Conservation (phyloP, 768 basidiomycete species). For the Pleurotus platypus region DNA sequence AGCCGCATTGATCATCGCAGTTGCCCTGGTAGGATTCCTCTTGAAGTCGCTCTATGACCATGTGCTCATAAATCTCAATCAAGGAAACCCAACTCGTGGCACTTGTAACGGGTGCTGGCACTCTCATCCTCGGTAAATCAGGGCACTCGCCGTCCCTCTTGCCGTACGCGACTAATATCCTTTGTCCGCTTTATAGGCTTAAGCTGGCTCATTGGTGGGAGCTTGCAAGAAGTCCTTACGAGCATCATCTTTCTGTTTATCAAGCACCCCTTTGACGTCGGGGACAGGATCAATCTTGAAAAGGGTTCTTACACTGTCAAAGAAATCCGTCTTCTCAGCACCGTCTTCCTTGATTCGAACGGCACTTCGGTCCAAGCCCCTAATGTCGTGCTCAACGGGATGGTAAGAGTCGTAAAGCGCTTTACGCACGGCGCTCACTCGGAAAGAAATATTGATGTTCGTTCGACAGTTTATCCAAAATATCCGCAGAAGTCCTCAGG, state of each 20-base stretch:
- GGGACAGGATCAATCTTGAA: constrained; percentile 61
- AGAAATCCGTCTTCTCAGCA: constrained; percentile 82
- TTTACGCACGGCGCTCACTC: neutral
- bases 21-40: constrained; percentile 56
- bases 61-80: constrained; percentile 6
- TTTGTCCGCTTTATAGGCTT: constrained; percentile 42
- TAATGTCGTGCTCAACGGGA: constrained; percentile 54
- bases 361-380: constrained; percentile 69
- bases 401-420: constrained; percentile 30
- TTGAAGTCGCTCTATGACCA: neutral
- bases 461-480: constrained; percentile 60
- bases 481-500: constrained; percentile 68
- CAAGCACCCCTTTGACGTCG: constrained; percentile 82
- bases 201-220: constrained; percentile 84
- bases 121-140: constrained; percentile 42
- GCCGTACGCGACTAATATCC: constrained; percentile 7
- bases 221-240: constrained; percentile 75
- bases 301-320: constrained; percentile 71
- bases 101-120: constrained; percentile 74
- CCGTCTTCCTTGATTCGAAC: constrained; percentile 61
- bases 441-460: constrained; percentile 4
- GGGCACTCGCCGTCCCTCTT: neutral
- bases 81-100: constrained; percentile 74
- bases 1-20: constrained; percentile 74
- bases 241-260: constrained; percentile 91